Base-by-base conservation (phyloP, 1,284 basidiomycete genomes). In the Marasmius fiardii region DNA sequence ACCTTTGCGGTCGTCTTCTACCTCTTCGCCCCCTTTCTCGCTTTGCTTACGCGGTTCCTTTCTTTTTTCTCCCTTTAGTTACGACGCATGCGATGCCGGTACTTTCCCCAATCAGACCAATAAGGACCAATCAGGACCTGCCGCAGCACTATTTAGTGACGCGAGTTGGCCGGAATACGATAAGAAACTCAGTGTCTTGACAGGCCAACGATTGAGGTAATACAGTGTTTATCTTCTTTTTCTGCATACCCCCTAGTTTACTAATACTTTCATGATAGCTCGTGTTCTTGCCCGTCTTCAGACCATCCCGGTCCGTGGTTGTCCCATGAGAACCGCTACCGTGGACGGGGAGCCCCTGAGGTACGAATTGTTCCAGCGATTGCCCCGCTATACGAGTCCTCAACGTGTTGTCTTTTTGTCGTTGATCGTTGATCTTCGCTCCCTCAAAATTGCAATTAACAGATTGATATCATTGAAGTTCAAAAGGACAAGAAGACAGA, bases 381-480 rank as follows among this genome's bases (percentile, higher is more conserved):
- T 20, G 7, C 39, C 39, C n/a, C 39, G 39, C 39, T 41, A n/a
- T n/a, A n/a, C n/a, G n/a, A n/a, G n/a, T n/a, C n/a, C n/a, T n/a
- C n/a, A n/a, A n/a, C n/a, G n/a, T n/a, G n/a, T n/a, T n/a, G n/a
- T n/a, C 39, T 14, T 4, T 16, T 41, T 41, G 11, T 41, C 14
- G 16, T 20, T 41, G 20, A 31, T 31, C 4, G 10, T 31, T n/a
- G 2, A 6, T 20, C 39, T 20, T 20, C 16, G 11, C 39, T 18
- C n/a, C n/a, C 39, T 41, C 11, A 37, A 16, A 20, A 7, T 16
- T 20, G 28, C 28, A 31, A 31, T 10, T 14, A 6, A 20, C n/a
- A 41, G 70, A 91, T 95, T 61, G 91, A 93, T 70, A 79, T 93
- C 55, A 76, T 93, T 60, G 90, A 93, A 69, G 88, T 88, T 1